Conservation (phyloP, 306 rosid species). For the Fragaria ananassa region DNA sequence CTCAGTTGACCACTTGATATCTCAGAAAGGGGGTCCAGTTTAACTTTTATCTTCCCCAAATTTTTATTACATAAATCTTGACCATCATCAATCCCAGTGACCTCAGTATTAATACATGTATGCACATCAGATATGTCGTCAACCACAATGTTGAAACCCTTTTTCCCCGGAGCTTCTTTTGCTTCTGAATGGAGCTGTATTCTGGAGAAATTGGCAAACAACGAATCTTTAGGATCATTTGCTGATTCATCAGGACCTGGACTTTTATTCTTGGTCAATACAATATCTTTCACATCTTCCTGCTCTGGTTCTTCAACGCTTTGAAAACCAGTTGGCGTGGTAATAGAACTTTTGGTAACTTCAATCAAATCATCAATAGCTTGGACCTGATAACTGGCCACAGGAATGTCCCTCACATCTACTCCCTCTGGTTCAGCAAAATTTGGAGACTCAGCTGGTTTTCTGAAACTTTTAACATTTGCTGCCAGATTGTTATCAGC, state of each 20-base stretch:
- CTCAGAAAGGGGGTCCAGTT: conserved; percentile 29
- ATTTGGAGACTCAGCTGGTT: conserved; percentile 11
- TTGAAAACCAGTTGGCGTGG: conserved; percentile 16
- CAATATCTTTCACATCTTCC: conserved; percentile 27
- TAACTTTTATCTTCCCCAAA: conserved; percentile 34
- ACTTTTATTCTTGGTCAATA: conserved; percentile 26
- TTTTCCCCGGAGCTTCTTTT: conserved; percentile 29
- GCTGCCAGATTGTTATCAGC: conserved; percentile 26
- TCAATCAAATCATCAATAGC: conserved; percentile 32
- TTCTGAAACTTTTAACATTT: conserved; percentile 17
- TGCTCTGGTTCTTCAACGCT: conserved; percentile 22
- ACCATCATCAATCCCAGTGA: conserved; percentile 22
- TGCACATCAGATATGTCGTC: conserved; percentile 22
- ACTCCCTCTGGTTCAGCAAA: conserved; percentile 24
- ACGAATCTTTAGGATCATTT: conserved; percentile 22
- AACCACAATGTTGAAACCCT: conserved; percentile 22
- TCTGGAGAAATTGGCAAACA: conserved; percentile 18
- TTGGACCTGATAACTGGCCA: conserved; percentile 43
- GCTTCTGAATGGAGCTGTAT: conserved; percentile 27
- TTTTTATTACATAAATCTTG: conserved; percentile 27
- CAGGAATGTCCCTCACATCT: conserved; percentile 44
- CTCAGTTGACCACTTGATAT: conserved; percentile 23
- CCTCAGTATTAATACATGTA: conserved; percentile 20
- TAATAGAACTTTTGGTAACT: conserved; percentile 27
- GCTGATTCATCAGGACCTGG: conserved; percentile 26